Conservation (phyloP, 306 rosid species). For the Gillenia trifoliata region DNA sequence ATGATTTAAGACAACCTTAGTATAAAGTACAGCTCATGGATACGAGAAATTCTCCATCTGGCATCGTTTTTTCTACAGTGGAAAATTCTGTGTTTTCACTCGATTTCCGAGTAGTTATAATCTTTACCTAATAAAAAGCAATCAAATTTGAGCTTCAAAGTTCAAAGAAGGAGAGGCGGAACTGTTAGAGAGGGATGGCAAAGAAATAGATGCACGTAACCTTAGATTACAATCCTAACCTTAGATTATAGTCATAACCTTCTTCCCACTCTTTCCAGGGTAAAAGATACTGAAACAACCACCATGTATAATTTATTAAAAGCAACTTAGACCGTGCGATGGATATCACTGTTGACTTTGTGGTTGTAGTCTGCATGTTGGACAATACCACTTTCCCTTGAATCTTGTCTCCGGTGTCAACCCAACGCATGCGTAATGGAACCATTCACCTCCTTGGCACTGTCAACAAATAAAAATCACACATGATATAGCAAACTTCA, state of each 20-base stretch:
- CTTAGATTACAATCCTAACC: not conserved
- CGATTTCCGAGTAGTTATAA: not conserved
- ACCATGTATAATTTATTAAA: not conserved
- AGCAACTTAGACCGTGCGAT: not conserved
- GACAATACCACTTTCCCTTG: conserved; percentile 98
- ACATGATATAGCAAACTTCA: not conserved
- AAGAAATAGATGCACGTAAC: not conserved
- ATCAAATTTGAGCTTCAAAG: not conserved
- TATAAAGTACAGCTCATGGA: too few species aligned
- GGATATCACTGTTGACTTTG: conserved; percentile 36
- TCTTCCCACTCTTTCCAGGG: not conserved
- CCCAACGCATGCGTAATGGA: conserved; percentile 94
- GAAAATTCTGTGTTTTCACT: not conserved
- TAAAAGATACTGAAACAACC: conserved; percentile 24
- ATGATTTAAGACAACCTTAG: too few species aligned
- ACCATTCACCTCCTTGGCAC: conserved; percentile 99
- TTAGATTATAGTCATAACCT: not conserved
- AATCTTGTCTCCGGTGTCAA: conserved; percentile 95
- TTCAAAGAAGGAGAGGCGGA: not conserved
- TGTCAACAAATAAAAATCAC: conserved; percentile 19
- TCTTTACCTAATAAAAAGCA: not conserved
- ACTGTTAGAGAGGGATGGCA: not conserved
- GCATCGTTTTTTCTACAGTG: not conserved
- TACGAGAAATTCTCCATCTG: too few species aligned
- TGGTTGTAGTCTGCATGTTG: conserved; percentile 71